Percentiles rank a stretch among this genome's conserved stretches.
phyloP scores from a whole-genome alignment of 2,329 filamentous ascomycete genomes.

The Emergomyces africanus region DNA sequence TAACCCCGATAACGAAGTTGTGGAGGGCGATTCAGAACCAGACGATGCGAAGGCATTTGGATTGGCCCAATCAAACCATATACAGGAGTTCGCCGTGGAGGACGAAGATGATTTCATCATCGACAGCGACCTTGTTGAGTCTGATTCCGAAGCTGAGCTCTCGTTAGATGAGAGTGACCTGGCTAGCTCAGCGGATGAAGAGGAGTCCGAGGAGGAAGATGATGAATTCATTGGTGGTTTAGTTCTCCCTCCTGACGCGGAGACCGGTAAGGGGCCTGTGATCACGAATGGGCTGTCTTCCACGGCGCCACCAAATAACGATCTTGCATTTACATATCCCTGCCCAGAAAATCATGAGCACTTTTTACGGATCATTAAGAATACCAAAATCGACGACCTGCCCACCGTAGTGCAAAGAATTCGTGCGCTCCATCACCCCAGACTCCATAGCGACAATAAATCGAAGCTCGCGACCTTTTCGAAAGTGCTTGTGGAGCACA shows the following conservation, averaged over 20 bases:
- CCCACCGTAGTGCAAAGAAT: constrained; percentile 79
- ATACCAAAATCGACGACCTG: constrained; percentile 51
- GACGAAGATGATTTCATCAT: constrained; percentile 92
- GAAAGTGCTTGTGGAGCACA: constrained; percentile 39
- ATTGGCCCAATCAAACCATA: constrained; percentile 39
- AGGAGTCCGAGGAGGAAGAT: constrained; percentile 45
- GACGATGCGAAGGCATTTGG: constrained; percentile 52
- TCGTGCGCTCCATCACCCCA: constrained; percentile 81
- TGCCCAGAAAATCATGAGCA: constrained; percentile 72
- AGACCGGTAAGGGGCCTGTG: constrained; percentile 9
- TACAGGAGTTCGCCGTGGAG: constrained; percentile 54
- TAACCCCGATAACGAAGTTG: constrained; percentile 25
- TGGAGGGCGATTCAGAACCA: constrained; percentile 34
- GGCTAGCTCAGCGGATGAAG: constrained; percentile 35
- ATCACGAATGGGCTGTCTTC: constrained; percentile 13
- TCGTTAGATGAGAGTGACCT: constrained; percentile 28
- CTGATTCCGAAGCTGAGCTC: constrained; percentile 47
- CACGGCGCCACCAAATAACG: constrained; percentile 36
- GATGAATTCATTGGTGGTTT: constrained; percentile 63
- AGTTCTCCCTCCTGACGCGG: constrained; percentile 34
- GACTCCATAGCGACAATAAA: constrained; percentile 75
- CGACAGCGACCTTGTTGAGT: constrained; percentile 78
- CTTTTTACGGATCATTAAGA: constrained; percentile 51
- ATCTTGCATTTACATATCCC: constrained; percentile 69
- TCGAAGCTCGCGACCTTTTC: constrained; percentile 53